phyloP scores from a whole-genome alignment of 805 yeast genomes.

The Isabelozyma rhagii region DNA sequence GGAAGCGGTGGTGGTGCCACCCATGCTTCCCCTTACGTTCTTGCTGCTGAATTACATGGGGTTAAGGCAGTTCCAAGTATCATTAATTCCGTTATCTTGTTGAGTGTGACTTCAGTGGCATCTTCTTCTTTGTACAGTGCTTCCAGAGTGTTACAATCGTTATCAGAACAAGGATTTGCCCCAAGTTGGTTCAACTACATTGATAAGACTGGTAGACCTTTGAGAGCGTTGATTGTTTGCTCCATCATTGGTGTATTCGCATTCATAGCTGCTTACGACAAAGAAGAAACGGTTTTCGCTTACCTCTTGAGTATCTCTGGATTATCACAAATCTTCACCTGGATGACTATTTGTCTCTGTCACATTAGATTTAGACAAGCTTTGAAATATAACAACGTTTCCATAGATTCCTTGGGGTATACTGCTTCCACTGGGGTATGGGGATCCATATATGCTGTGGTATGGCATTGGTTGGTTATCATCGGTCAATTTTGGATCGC shows the following conservation, averaged over 20 bases:
- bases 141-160: slow-evolving; percentile 40
- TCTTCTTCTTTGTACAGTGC: slow-evolving; percentile 41
- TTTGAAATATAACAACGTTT: slow-evolving; percentile 27
- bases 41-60: slow-evolving; percentile 41
- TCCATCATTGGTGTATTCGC: slow-evolving; percentile 35
- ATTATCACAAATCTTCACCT: slow-evolving; percentile 39
- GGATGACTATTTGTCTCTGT: slow-evolving; percentile 39
- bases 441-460: slow-evolving; percentile 36
- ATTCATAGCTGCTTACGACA: slow-evolving; percentile 39
- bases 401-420: slow-evolving; percentile 28
- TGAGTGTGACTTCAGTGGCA: slow-evolving; percentile 42
- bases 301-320: slow-evolving; percentile 44
- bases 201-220: slow-evolving; percentile 41
- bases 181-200: slow-evolving; percentile 37
- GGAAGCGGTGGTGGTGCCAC: slow-evolving; percentile 29
- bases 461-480: slow-evolving; percentile 29
- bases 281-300: slow-evolving; percentile 36
- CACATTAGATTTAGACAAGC: slow-evolving; percentile 41
- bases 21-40: slow-evolving; percentile 41
- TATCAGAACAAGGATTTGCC: slow-evolving; percentile 42
- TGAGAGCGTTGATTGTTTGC: slow-evolving; percentile 32
- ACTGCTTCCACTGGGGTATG: slow-evolving; percentile 37
- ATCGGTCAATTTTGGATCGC: slow-evolving; percentile 46
- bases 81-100: slow-evolving; percentile 39
- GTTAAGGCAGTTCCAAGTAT: slow-evolving; percentile 38